Base-by-base conservation (phyloP, 768 basidiomycete species). In the Boletus bicolor region DNA sequence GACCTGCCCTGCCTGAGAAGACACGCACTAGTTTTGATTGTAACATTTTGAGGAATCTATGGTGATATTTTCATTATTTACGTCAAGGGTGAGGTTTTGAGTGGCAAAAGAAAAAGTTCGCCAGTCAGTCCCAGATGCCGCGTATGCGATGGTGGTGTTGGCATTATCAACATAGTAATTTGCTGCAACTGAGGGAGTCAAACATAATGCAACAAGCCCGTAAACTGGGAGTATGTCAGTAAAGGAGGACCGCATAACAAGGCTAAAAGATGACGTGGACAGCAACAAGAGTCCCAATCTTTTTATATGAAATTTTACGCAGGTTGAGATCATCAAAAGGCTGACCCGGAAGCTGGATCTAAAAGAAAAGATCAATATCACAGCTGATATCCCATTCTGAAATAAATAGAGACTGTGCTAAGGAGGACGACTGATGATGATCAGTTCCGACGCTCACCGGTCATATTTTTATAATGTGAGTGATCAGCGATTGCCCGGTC, bases 31-130 rank as follows among this genome's bases (percentile, higher is more conserved):
- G 35, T 60, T 60, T 14, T 57, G 26, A 26, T 64, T 43, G 14
- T 57, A 63, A 14, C 62, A 64, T 32, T 51, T 36, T 5, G 62
- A 57, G 24, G 62, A 41, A 48, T 63, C 56, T 19, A 63, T 44
- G 0, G 19, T 19, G 26, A 59, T 0, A 38, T 36, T 21, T 38
- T 21, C 24, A 7, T 41, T n/a, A 14, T 37, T 6, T 3, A 30
- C 14, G 7, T 0, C 35, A 24, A 60, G 9, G 14, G 50, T 45
- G 44, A 61, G 9, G 26, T 58, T 55, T 41, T 47, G 51, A 30
- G 54, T 60, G 7, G 36, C 3, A 7, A 43, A 30, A 21, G 56
- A 51, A 36, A 49, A 63, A 0, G 50, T 44, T 3, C 11, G 17
- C 62, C 62, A 64, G 8, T 0, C 4, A 3, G 42, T 24, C 15